Conservation (phyloP, 2,329 filamentous ascomycete genomes). For the Diaporthe sp. region DNA sequence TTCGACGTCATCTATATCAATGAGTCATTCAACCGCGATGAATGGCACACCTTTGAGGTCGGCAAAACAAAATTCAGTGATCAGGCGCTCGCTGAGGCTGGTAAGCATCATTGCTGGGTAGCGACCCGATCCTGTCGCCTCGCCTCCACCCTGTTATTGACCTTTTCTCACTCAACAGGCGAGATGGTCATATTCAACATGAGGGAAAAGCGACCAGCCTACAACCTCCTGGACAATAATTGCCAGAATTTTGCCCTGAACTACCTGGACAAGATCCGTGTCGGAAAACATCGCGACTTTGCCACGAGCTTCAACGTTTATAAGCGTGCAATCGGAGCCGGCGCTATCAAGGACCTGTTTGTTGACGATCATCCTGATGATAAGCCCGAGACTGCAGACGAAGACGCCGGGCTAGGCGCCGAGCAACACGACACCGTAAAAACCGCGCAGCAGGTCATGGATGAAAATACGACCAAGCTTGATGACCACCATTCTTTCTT, state of each 20-base stretch:
- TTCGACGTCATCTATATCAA: slow-evolving; percentile 71
- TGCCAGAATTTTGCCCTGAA: slow-evolving; percentile 69
- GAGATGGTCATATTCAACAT: slow-evolving; percentile 67
- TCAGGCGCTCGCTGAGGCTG: slow-evolving; percentile 62
- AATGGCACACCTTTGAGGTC: slow-evolving; percentile 65
- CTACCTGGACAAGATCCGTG: slow-evolving; percentile 66
- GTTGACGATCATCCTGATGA: slow-evolving; percentile 48
- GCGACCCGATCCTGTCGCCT: background rate
- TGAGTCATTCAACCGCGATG: slow-evolving; percentile 56
- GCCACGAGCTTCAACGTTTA: slow-evolving; percentile 67
- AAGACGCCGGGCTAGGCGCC: slow-evolving; percentile 40
- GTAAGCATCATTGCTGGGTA: slow-evolving; percentile 47
- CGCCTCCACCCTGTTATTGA: background rate
- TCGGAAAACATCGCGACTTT: slow-evolving; percentile 63
- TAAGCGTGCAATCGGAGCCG: slow-evolving; percentile 61
- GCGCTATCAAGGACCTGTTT: slow-evolving; percentile 67
- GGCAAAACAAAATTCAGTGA: slow-evolving; percentile 68
- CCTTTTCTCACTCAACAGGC: slow-evolving; percentile 47
- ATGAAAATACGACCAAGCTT: slow-evolving; percentile 65
- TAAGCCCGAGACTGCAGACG: slow-evolving; percentile 44
- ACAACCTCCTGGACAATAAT: slow-evolving; percentile 72
- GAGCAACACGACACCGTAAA: slow-evolving; percentile 57
- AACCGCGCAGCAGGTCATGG: slow-evolving; percentile 65
- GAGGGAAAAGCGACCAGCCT: slow-evolving; percentile 60
- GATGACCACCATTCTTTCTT: slow-evolving; percentile 52